Percentiles rank a stretch among this genome's conserved stretches.
phyloP scores from a whole-genome alignment of 495 filamentous ascomycete genomes.

The Aspergillus taichungensis region DNA sequence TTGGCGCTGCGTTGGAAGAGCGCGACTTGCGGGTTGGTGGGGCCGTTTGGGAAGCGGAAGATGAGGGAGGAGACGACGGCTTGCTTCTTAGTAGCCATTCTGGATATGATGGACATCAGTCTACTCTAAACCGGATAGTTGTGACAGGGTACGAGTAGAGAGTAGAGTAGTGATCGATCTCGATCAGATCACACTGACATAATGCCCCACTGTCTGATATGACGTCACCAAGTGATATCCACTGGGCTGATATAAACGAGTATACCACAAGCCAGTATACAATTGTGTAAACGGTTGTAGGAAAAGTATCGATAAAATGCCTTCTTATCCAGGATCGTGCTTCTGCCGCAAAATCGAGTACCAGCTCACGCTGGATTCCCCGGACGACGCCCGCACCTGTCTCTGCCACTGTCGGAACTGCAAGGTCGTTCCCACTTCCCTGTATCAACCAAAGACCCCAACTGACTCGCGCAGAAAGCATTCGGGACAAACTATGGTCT shows the following conservation, averaged over 20 bases:
- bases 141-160: too few species aligned
- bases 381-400: slow-evolving; percentile 51
- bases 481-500: slow-evolving; percentile 57
- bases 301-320: slow-evolving; percentile 9
- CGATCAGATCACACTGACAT: too few species aligned
- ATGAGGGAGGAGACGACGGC: slow-evolving; percentile 50
- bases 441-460: not conserved
- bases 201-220: too few species aligned
- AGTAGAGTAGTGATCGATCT: too few species aligned
- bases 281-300: too few species aligned
- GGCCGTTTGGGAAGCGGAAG: slow-evolving; percentile 29
- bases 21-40: slow-evolving; percentile 34
- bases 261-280: not conserved
- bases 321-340: slow-evolving; percentile 37
- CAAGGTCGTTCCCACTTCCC: slow-evolving; percentile 25
- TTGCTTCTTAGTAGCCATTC: slow-evolving; percentile 19
- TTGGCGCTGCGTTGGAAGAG: slow-evolving; percentile 49
- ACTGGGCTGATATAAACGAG: not conserved
- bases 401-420: slow-evolving; percentile 60
- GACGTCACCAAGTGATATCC: too few species aligned
- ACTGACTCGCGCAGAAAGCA: slow-evolving; percentile 33
- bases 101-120: too few species aligned
- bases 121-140: too few species aligned
- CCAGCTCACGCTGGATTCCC: slow-evolving; percentile 33
- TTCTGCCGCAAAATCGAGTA: slow-evolving; percentile 42